Evolutionary conservation across 169 alveolate genomes (phyloP).

Genomic region (Neospora caninum): DNA sequence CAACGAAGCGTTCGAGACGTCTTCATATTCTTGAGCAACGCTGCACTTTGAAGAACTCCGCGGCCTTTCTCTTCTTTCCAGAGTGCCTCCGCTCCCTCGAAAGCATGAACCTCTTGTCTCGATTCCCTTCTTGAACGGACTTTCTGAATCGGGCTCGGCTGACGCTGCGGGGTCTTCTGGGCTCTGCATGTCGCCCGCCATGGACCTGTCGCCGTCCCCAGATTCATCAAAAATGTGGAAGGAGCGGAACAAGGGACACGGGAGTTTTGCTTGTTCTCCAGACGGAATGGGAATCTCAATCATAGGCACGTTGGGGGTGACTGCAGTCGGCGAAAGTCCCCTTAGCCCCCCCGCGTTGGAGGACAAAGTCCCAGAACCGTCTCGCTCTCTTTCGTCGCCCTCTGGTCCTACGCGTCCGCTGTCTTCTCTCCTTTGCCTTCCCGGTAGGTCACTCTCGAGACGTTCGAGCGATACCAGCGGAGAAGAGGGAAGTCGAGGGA

Average conservation of each 20-base stretch:
- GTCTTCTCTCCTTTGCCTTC: not conserved
- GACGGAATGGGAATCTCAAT: not conserved
- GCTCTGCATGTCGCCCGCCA: no score
- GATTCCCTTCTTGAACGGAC: no score
- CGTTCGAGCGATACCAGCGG: not conserved
- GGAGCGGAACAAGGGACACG: not conserved
- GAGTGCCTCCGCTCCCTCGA: not conserved
- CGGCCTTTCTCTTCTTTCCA: no score
- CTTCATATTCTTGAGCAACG: not conserved
- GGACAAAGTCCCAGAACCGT: not conserved
- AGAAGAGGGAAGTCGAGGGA: not conserved
- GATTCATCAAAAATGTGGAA: not conserved
- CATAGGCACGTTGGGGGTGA: not conserved
- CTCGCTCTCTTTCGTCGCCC: not conserved
- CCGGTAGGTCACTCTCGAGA: not conserved
- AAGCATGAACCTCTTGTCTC: no score
- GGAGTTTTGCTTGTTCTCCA: conserved; percentile 1
- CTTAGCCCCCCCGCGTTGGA: not conserved
- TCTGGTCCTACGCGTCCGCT: not conserved
- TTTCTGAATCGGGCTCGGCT: not conserved
- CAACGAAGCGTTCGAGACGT: not conserved
- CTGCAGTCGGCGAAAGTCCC: not conserved
- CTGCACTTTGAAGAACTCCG: no score
- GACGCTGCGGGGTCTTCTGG: not conserved
- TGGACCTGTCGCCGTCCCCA: no score